phyloP scores from a whole-genome alignment of 2,329 filamentous ascomycete species.

The Trichoderma breve region DNA sequence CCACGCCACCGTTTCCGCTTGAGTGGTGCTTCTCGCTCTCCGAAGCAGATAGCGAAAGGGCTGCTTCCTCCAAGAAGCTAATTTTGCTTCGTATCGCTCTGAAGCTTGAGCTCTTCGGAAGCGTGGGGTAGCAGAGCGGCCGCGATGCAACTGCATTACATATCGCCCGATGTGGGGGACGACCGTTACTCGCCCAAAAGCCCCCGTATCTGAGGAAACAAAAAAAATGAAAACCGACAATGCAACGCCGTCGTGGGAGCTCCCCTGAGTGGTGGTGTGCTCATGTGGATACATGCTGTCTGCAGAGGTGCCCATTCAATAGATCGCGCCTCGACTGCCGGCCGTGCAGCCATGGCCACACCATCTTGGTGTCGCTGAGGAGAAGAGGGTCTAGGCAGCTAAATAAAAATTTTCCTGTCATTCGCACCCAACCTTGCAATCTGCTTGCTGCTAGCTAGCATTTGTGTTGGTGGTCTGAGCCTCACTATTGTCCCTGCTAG shows the following conservation, averaged over 20 bases:
- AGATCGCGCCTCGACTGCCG: slow-evolving; percentile 19
- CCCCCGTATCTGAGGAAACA: background rate
- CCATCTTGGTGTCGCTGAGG: slow-evolving; percentile 13
- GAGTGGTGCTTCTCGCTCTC: background rate
- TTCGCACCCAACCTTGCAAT: slow-evolving; percentile 3
- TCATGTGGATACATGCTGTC: background rate
- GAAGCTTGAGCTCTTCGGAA: background rate
- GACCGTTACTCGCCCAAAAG: background rate
- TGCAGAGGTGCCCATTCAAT: slow-evolving; percentile 6
- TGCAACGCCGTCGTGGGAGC: background rate
- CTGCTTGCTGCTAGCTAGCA: background rate
- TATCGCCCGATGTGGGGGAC: slow-evolving; percentile 9
- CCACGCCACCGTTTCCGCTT: background rate
- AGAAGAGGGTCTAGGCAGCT: slow-evolving; percentile 20
- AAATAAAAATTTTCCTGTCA: slow-evolving; percentile 20
- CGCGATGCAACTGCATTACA: background rate
- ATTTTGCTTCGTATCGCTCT: background rate
- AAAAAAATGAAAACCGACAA: slow-evolving; percentile 3
- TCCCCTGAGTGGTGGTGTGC: background rate
- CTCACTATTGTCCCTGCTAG: background rate
- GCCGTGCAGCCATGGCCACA: slow-evolving; percentile 10
- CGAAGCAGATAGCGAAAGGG: background rate
- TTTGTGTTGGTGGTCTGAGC: slow-evolving; percentile 11
- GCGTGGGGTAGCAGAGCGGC: slow-evolving; percentile 4
- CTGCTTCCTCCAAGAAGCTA: background rate